Evolutionary conservation across 2,329 filamentous ascomycete genomes (phyloP), one percentile per base, ranked within the genome.

Genomic region (Catunica adiposa): DNA sequence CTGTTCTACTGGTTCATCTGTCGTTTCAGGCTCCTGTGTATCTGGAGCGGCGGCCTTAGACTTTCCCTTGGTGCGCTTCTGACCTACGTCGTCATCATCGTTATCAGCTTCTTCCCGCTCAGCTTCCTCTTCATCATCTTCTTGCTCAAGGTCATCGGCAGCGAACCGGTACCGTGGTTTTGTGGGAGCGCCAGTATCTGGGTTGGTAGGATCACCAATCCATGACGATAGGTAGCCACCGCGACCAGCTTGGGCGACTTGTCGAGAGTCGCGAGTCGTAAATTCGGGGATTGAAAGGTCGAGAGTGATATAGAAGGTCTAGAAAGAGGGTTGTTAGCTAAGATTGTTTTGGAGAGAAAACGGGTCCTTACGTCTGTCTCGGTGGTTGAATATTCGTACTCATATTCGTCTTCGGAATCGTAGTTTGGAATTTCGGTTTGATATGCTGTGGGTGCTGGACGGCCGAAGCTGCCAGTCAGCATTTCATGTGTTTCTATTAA

Each of bases 281-380:
- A 80, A 78, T 60, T 79, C 76, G 14, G 75, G 74, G 46, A 78
- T 75, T 0, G 79, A 82, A 6, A 83, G 70, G 62, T 83, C 80
- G 52, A 83, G 66, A 1, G 80, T 80, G 6, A 83, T 64, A 60
- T 83, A 82, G 64, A 79, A 83, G 1, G 76, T 82, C 79, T 83
- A 59, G 11, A 14, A 53, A 9, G 17, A 15, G 31, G 26, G n/a
- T 42, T 20, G 22, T 42, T 20, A 54, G 25, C 15, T 46, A 44
- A 4, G 8, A 3, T 29, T 51, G 22, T 29, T 25, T 17, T 26
- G 51, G 4, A 29, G 20, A 17, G 40, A 9, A n/a, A 42, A n/a
- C 8, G 42, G 22, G 7, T 3, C 42, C 62, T 17, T 58, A 78
- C 79, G 70, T 83, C 80, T 14, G 73, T 80, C 62, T 83, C 79